These are phyloP conservation scores for Xylaria sp. DNA, from an alignment of 2,329 filamentous ascomycete genomes.

Conservation along the genomic window DNA sequence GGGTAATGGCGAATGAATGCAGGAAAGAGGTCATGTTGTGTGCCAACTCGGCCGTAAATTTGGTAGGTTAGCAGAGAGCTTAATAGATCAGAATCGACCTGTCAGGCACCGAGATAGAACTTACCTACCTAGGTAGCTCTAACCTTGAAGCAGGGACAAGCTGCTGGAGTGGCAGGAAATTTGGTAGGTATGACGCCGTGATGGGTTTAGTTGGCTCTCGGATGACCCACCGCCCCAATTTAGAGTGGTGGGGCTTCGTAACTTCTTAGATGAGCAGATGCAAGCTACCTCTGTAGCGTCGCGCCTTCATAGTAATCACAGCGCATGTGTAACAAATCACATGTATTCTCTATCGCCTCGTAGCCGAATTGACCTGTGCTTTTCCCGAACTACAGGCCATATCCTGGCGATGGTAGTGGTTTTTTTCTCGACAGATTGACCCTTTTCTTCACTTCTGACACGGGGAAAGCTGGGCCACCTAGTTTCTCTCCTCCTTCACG, in stretches of 20 bases:
- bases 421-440: slow-evolving; percentile 40
- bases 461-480: slow-evolving; percentile 30
- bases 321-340: background rate
- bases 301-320: background rate
- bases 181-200: slow-evolving; percentile 35
- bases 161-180: slow-evolving; percentile 28
- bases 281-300: slow-evolving; percentile 19
- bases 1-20: background rate
- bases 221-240: slow-evolving; percentile 34
- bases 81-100: background rate
- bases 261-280: slow-evolving; percentile 27
- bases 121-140: background rate
- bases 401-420: slow-evolving; percentile 31
- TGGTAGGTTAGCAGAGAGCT: background rate
- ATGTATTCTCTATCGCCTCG: slow-evolving; percentile 37
- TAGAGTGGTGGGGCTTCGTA: slow-evolving; percentile 31
- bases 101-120: background rate
- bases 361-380: slow-evolving; percentile 22
- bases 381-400: slow-evolving; percentile 25
- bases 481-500: slow-evolving; percentile 35
- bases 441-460: slow-evolving; percentile 41
- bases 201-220: slow-evolving; percentile 31
- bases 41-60: slow-evolving; percentile 19
- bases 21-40: background rate
- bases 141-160: slow-evolving; percentile 12